Conservation (phyloP, 495 filamentous ascomycete genomes). For the Penicillium desertorum region DNA sequence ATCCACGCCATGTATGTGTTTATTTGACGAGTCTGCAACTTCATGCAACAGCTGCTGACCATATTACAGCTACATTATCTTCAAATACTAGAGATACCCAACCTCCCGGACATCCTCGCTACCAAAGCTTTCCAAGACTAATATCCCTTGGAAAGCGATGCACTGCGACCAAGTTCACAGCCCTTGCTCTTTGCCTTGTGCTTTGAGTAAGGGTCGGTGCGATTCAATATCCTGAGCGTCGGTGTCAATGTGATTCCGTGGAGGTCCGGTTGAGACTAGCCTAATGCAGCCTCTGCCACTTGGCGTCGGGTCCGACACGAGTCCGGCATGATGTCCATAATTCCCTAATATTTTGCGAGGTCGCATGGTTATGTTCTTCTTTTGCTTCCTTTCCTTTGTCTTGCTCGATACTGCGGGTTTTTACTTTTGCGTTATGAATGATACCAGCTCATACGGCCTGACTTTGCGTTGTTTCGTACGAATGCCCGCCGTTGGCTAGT, state of each 20-base stretch:
- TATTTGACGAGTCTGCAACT: background rate
- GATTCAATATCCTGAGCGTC: conserved; percentile 18
- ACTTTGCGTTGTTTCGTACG: conserved; percentile 28
- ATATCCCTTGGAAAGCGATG: conserved; percentile 5
- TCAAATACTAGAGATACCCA: conserved; percentile 49
- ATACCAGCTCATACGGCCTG: conserved; percentile 46
- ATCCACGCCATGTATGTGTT: conserved; percentile 66
- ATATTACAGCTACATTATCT: conserved; percentile 52
- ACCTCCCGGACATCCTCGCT: conserved; percentile 1
- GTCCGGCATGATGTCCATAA: conserved; percentile 28
- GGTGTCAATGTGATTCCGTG: conserved; percentile 33
- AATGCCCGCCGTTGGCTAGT: conserved; percentile 32
- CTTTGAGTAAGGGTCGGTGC: conserved; percentile 6
- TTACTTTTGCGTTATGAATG: conserved; percentile 35
- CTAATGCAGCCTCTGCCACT: conserved; percentile 34
- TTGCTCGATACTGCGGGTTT: conserved; percentile 18
- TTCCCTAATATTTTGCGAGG: conserved; percentile 26
- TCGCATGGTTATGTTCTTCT: conserved; percentile 10
- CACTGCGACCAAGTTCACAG: conserved; percentile 4
- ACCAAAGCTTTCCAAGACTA: conserved; percentile 1
- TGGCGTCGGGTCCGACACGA: conserved; percentile 25
- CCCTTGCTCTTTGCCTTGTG: background rate
- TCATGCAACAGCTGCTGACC: background rate
- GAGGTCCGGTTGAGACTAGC: conserved; percentile 34
- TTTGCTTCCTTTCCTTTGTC: conserved; percentile 18